Conservation (phyloP, 129 eudicot species). For the Apium graveolens region DNA sequence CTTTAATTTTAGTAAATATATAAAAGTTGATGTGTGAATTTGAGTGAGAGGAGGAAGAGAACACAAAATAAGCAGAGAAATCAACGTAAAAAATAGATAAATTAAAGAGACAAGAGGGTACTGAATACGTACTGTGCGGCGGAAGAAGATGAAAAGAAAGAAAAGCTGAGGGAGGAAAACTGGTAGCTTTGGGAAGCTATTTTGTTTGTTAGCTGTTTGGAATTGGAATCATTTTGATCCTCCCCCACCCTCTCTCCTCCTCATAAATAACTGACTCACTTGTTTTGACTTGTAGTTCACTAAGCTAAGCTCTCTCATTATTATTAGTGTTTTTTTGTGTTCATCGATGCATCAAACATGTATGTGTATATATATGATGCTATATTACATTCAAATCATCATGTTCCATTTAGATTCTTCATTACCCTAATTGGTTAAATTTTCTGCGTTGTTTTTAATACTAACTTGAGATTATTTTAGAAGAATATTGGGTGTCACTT, state of each 20-base stretch:
- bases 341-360: no score
- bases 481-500: neutral
- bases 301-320: neutral
- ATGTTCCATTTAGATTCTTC: neutral
- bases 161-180: slow-evolving; percentile 11
- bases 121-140: slow-evolving; percentile 22
- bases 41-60: slow-evolving; percentile 3
- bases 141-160: slow-evolving; percentile 45
- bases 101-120: neutral
- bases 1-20: neutral
- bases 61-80: slow-evolving; percentile 11
- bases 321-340: neutral
- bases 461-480: neutral
- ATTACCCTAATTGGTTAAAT: slow-evolving; percentile 1
- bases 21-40: slow-evolving; percentile 3
- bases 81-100: neutral
- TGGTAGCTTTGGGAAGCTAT: slow-evolving; percentile 16
- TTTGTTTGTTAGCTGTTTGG: slow-evolving; percentile 65
- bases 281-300: neutral
- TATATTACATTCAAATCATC: neutral
- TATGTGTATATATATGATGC: neutral
- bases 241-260: no score
- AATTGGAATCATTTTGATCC: slow-evolving; percentile 60
- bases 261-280: neutral
- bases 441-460: neutral